Evolutionary conservation across 2,329 filamentous ascomycete genomes (phyloP), one percentile per base, ranked within the genome.

Genomic region (Talaromyces funiculosus): DNA sequence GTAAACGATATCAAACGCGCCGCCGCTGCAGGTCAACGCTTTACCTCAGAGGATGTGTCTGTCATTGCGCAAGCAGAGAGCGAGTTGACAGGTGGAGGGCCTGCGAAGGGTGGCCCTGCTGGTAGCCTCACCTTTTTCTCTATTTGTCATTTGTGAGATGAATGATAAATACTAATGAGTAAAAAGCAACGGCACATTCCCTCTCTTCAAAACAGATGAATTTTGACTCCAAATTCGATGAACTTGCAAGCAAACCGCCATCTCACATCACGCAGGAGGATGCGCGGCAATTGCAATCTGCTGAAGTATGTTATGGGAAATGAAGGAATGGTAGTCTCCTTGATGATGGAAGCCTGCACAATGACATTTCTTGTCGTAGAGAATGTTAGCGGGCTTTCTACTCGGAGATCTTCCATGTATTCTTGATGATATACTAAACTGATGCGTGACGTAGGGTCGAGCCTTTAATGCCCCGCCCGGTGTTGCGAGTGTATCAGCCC

Each of bases 121-220:
- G 72, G 72, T 72, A 60, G 31, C 31, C 33, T 62, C 64, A 38
- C 43, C 9, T 40, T 10, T 14, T 16, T 31, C 33, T n/a, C 16
- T 24, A 20, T 24, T 31, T 22, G n/a, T n/a, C n/a, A n/a, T n/a
- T n/a, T n/a, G n/a, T n/a, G n/a, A 35, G 37, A 40, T 47, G 6
- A 18, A 6, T 24, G 22, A 16, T 29, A 12, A 26, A n/a, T 7
- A 18, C 10, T 47, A 24, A 29, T 12, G 42, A 26, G 20, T 54
- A 4, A 18, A 4, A 18, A 73, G 72, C 71, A 9, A 73, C 69
- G 10, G 72, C 71, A 0, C 71, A 73, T 18, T 69, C 69, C 43
- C 63, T 73, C 20, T 69, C 68, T 0, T 72, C 71, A 64, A 63
- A 66, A 40, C 71, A 73, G 59, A 72, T 69, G 66, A 72, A 72